Conservation (phyloP, 306 rosid genomes). For the Notholithocarpus densiflorus region DNA sequence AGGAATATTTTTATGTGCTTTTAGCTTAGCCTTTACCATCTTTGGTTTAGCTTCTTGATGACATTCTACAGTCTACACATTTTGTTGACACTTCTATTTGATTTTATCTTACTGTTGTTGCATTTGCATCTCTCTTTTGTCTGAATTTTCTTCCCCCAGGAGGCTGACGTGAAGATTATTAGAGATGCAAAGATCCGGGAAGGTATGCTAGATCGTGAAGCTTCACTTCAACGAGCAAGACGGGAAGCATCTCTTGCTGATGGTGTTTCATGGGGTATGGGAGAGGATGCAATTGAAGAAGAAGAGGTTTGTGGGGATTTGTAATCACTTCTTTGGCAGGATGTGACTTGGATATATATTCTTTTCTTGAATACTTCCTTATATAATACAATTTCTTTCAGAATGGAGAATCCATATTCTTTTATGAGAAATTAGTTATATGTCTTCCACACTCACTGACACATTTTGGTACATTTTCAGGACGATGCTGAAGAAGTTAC, state of each 20-base stretch:
- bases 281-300: constrained; percentile 97
- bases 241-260: constrained; percentile 72
- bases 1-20: not conserved
- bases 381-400: not conserved
- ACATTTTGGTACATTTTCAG: constrained; percentile 43
- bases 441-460: constrained; percentile 21
- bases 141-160: constrained; percentile 40
- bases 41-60: not conserved
- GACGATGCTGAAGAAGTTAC: constrained; percentile 87
- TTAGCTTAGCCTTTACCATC: not conserved
- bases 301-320: constrained; percentile 58
- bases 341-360: constrained; percentile 11
- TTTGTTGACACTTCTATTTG: not conserved
- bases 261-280: constrained; percentile 98
- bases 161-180: constrained; percentile 47
- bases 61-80: not conserved
- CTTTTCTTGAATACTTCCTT: constrained; percentile 9
- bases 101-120: constrained; percentile 1
- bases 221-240: constrained; percentile 89
- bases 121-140: not conserved
- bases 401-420: constrained; percentile 14
- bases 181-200: constrained; percentile 66
- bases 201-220: constrained; percentile 67
- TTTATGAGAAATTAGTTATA: constrained; percentile 15
- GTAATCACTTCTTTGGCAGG: not conserved